Evolutionary conservation across 345 rosid species (phyloP).

Genomic region (Camelina neglecta): DNA sequence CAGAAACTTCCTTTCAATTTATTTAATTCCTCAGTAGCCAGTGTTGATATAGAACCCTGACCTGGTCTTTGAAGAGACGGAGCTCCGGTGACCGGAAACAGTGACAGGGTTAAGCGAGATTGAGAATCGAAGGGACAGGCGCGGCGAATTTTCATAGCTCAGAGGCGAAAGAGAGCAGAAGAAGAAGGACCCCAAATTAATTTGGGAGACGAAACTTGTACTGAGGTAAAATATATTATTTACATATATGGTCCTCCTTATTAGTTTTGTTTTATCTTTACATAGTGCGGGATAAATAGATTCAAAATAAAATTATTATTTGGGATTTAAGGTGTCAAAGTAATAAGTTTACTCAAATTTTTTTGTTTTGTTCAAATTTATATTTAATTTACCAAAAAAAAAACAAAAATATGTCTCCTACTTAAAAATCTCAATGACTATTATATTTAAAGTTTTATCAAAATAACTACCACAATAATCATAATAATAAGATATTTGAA

Average conservation of each 20-base stretch:
- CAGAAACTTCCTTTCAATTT: conserved; percentile 11
- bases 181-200: background rate
- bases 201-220: background rate
- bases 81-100: conserved; percentile 10
- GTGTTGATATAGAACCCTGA: conserved; percentile 29
- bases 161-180: conserved; percentile 11
- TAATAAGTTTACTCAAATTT: too few species aligned
- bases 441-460: too few species aligned
- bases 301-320: too few species aligned
- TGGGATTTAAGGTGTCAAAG: too few species aligned
- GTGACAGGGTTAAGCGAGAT: background rate
- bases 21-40: conserved; percentile 29
- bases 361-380: too few species aligned
- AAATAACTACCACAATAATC: too few species aligned
- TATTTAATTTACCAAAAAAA: too few species aligned
- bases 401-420: too few species aligned
- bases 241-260: conserved; percentile 25
- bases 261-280: background rate
- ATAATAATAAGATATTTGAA: too few species aligned
- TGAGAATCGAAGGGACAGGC: conserved; percentile 29
- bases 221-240: background rate
- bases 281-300: too few species aligned
- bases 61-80: conserved; percentile 11
- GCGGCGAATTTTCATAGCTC: conserved; percentile 43
- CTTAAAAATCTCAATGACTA: too few species aligned